A percentile compares a stretch with the other conserved stretches of the same genome.
These are phyloP conservation scores for Talaromyces albobiverticillius DNA, from an alignment of 2,329 filamentous ascomycete species.

Conservation along the genomic window DNA sequence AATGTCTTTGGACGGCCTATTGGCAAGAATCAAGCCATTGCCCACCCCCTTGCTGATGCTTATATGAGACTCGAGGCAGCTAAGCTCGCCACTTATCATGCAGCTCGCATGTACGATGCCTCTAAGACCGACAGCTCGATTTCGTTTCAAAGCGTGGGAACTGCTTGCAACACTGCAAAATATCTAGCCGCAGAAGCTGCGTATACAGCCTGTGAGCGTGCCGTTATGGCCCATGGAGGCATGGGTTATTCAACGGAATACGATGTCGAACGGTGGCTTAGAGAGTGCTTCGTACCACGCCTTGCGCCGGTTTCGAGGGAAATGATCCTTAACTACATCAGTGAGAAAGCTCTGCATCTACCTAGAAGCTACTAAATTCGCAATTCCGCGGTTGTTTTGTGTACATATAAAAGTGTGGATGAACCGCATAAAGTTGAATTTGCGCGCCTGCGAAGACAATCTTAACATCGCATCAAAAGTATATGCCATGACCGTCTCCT, in stretches of 20 bases:
- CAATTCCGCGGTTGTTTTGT: background rate
- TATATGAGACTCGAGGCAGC: conserved; percentile 63
- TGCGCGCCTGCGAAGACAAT: too few relatives aligned
- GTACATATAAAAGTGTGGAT: background rate
- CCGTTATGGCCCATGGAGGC: conserved; percentile 57
- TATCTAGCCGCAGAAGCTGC: conserved; percentile 62
- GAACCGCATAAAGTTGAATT: too few relatives aligned
- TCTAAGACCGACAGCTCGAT: conserved; percentile 51
- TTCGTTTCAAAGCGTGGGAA: conserved; percentile 56
- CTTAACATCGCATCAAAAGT: too few relatives aligned
- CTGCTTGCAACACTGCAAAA: conserved; percentile 68
- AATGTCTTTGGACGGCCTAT: conserved; percentile 59
- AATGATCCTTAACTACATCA: conserved; percentile 67
- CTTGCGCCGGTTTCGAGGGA: conserved; percentile 66
- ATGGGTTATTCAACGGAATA: conserved; percentile 65
- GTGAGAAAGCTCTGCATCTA: conserved; percentile 47
- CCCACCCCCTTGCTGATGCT: conserved; percentile 57
- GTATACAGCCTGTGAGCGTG: conserved; percentile 58
- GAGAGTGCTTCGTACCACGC: conserved; percentile 62
- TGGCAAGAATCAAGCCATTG: conserved; percentile 59
- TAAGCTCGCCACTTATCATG: conserved; percentile 61
- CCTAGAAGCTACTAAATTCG: conserved; percentile 45
- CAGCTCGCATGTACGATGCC: conserved; percentile 56
- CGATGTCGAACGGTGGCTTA: conserved; percentile 59
- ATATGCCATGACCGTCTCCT: too few relatives aligned